Evolutionary conservation across 495 filamentous ascomycete genomes (phyloP).

Genomic region (Polyplosphaeria fusca): DNA sequence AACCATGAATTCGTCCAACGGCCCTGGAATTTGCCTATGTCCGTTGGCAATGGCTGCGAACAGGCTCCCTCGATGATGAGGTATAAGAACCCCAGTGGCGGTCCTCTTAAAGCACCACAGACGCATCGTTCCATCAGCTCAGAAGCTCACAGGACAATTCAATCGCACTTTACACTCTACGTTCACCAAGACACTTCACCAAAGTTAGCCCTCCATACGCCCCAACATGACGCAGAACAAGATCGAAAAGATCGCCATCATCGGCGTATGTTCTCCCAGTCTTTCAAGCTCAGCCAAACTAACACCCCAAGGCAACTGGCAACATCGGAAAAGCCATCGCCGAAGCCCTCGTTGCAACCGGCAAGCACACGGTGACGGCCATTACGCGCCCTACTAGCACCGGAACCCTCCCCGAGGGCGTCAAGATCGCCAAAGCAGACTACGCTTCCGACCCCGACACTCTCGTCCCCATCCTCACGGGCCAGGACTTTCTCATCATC

Average conservation of each 20-base stretch:
- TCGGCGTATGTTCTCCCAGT: too few relatives aligned
- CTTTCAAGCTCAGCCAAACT: too few relatives aligned
- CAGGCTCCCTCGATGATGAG: neutral
- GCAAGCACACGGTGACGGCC: conserved; percentile 56
- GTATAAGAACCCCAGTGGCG: neutral
- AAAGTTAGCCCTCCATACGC: neutral
- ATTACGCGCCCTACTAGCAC: conserved; percentile 49
- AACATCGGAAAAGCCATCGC: conserved; percentile 54
- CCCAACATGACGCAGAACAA: neutral
- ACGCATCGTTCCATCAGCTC: neutral
- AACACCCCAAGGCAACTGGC: too few relatives aligned
- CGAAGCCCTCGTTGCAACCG: conserved; percentile 48
- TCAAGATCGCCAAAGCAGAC: conserved; percentile 46
- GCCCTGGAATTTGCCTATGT: neutral
- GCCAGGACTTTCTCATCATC: conserved; percentile 60
- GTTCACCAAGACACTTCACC: neutral
- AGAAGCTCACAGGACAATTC: neutral
- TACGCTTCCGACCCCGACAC: conserved; percentile 43
- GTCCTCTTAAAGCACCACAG: neutral
- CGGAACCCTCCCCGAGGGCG: conserved; percentile 41
- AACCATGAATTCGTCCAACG: neutral
- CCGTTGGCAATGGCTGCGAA: neutral
- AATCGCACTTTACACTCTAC: neutral
- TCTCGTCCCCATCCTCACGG: conserved; percentile 47
- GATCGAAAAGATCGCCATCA: neutral